Evolutionary conservation across 352 stramenopile genomes (phyloP).

Genomic region (Globisporangium nagaii): DNA sequence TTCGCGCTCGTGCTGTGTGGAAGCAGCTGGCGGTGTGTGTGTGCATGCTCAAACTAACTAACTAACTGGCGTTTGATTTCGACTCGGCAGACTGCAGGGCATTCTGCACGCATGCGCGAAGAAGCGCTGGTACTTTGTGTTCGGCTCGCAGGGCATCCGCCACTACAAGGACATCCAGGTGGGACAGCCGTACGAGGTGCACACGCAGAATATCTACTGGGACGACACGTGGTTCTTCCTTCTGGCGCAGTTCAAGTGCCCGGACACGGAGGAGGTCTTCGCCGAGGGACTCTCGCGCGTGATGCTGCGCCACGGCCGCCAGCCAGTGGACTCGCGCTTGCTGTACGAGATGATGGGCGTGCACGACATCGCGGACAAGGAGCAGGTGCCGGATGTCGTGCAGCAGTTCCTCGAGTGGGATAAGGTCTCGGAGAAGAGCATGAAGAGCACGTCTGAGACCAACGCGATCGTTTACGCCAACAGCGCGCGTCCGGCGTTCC

Average conservation of each 20-base stretch:
- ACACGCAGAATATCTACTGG: slow-evolving; percentile 68
- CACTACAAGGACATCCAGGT: slow-evolving; percentile 51
- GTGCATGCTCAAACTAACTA: no score
- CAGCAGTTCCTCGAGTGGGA: slow-evolving; percentile 55
- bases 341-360: slow-evolving; percentile 57
- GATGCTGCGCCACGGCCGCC: slow-evolving; percentile 51
- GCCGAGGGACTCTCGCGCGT: slow-evolving; percentile 57
- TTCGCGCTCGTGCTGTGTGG: not conserved
- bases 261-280: slow-evolving; percentile 52
- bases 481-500: slow-evolving; percentile 22
- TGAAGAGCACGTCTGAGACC: slow-evolving; percentile 39
- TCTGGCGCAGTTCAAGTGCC: slow-evolving; percentile 59
- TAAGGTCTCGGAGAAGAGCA: slow-evolving; percentile 36
- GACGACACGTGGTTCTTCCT: slow-evolving; percentile 72
- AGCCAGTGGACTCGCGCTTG: slow-evolving; percentile 38
- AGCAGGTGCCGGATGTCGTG: slow-evolving; percentile 42
- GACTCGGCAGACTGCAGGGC: slow-evolving; percentile 24
- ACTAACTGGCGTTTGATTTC: not conserved
- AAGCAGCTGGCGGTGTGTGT: not conserved
- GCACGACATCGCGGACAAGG: slow-evolving; percentile 29
- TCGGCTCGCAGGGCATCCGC: slow-evolving; percentile 61
- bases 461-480: slow-evolving; percentile 26
- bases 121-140: slow-evolving; percentile 67
- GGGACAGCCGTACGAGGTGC: slow-evolving; percentile 53
- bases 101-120: slow-evolving; percentile 48